Evolutionary conservation across 129 eudicot species (phyloP), one percentile per base, ranked within the genome.

Genomic region (Flaveria robusta): DNA sequence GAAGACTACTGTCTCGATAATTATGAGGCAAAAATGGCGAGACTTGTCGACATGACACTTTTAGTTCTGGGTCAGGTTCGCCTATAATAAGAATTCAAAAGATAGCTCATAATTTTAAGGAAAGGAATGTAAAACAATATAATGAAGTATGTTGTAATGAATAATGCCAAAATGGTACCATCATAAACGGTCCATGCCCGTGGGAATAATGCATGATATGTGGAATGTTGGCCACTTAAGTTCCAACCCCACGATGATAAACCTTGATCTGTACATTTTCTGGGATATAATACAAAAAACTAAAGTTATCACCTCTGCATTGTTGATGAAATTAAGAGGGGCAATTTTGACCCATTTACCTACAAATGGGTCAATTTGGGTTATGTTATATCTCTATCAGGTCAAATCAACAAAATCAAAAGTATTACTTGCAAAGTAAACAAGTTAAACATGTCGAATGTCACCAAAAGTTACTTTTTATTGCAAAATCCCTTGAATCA

Each of bases 171-270:
- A 86, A 74, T 55, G 20, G 75, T 81, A 93, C 97, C 98, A 79
- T 93, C 98, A 88, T 93, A 93, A 66, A 93, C 79, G 1, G 98
- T 94, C 98, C 98, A 94, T 56, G 98, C 91, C 77, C 98, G 83
- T 43, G 97, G 98, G 81, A 94, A 94, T 43, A 94, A 76, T 34
- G 97, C 98, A 79, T 94, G 98, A 86, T 94, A 94, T 37, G 98
- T 91, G 12, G 98, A 94, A 80, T 94, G 96, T 52, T 94, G 98
- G 23, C 98, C 98, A 75, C 77, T 86, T 70, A 94, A 81, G 83
- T 94, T 94, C 97, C 98, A 94, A 1, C 96, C 98, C 97, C 98
- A 94, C 47, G 98, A 94, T 74, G 97, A 94, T 78, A 93, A 82
- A 84, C 97, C 98, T 49, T 90, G 93, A 86, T 91, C 95, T 6